A percentile compares a stretch with the other conserved stretches of the same genome.
Evolutionary conservation across 169 alveolate species (phyloP).

Genomic region (Babesia bovis): DNA sequence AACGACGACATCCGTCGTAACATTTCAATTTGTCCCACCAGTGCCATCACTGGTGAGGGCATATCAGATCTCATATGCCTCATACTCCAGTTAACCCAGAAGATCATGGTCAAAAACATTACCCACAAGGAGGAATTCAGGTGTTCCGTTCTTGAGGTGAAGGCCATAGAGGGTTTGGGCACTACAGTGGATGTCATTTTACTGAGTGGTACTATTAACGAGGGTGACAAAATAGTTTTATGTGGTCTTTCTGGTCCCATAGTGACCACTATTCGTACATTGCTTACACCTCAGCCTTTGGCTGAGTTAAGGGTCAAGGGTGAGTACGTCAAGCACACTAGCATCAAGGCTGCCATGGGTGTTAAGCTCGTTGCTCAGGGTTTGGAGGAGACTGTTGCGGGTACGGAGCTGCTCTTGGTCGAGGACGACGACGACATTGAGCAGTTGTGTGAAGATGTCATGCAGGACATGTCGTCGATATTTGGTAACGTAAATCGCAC

Average conservation of each 20-base stretch:
- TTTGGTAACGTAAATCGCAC: slow-evolving; percentile 90
- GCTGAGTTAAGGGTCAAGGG: slow-evolving; percentile 98
- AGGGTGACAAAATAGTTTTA: slow-evolving; percentile 94
- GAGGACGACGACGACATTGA: slow-evolving; percentile 83
- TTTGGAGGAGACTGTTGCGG: slow-evolving; percentile 97
- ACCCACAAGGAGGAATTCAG: slow-evolving; percentile 87
- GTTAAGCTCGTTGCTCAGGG: slow-evolving; percentile 89
- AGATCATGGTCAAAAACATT: slow-evolving; percentile 83
- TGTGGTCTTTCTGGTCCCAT: slow-evolving; percentile 97
- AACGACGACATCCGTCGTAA: slow-evolving; percentile 90
- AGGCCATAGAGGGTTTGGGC: slow-evolving; percentile 96
- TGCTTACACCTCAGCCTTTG: slow-evolving; percentile 98
- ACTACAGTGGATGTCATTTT: slow-evolving; percentile 99
- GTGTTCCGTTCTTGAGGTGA: slow-evolving; percentile 96
- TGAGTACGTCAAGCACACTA: slow-evolving; percentile 92
- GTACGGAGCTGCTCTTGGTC: slow-evolving; percentile 91
- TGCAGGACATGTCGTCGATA: slow-evolving; percentile 89
- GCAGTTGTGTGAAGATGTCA: slow-evolving; percentile 86
- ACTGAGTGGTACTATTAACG: slow-evolving; percentile 92
- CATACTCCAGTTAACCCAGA: slow-evolving; percentile 89
- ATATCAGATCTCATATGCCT: slow-evolving; percentile 93
- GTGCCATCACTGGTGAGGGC: slow-evolving; percentile 99
- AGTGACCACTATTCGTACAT: slow-evolving; percentile 94
- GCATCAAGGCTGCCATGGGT: slow-evolving; percentile 94
- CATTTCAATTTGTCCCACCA: slow-evolving; percentile 97